Percentiles rank a stretch among this genome's conserved stretches.
Conservation (phyloP, 192 early-diverging fungal species). For the Mortierella hygrophila region DNA sequence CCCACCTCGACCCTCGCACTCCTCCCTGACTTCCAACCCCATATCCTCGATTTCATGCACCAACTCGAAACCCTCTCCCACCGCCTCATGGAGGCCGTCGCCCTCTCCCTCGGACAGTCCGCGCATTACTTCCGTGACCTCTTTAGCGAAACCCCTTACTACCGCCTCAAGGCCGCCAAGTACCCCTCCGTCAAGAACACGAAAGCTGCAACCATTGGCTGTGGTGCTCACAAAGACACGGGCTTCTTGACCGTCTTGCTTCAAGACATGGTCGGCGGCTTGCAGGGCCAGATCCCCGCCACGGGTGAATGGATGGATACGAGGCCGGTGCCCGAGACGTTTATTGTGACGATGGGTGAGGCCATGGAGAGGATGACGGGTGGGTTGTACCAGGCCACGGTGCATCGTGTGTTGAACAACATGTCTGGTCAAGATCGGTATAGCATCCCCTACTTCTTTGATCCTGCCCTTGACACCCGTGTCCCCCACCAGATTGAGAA, state of each 20-base stretch:
- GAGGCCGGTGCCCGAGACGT: conserved; percentile 64
- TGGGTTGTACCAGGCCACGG: conserved; percentile 64
- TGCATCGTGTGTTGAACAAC: conserved; percentile 70
- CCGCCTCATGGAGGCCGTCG: conserved; percentile 60
- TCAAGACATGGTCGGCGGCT: conserved; percentile 68
- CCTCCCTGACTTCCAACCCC: conserved; percentile 60
- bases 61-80: conserved; percentile 61
- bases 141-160: conserved; percentile 57
- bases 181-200: conserved; percentile 59
- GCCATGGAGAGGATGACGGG: conserved; percentile 67
- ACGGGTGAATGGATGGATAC: conserved; percentile 74
- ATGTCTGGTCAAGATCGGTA: conserved; percentile 61
- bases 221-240: conserved; percentile 71
- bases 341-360: conserved; percentile 78
- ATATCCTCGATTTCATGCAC: conserved; percentile 52
- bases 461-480: conserved; percentile 55
- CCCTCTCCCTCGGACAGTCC: conserved; percentile 58
- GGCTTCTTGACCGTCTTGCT: conserved; percentile 68
- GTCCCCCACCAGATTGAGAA: conserved; percentile 49
- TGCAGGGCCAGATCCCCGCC: conserved; percentile 73
- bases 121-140: conserved; percentile 52
- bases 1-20: conserved; percentile 45
- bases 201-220: conserved; percentile 58
- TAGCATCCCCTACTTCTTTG: conserved; percentile 71
- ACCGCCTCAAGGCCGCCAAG: conserved; percentile 57